These are phyloP conservation scores for Phytopythium ostracodes DNA, from an alignment of 352 stramenopile genomes.

Conservation along the genomic window DNA sequence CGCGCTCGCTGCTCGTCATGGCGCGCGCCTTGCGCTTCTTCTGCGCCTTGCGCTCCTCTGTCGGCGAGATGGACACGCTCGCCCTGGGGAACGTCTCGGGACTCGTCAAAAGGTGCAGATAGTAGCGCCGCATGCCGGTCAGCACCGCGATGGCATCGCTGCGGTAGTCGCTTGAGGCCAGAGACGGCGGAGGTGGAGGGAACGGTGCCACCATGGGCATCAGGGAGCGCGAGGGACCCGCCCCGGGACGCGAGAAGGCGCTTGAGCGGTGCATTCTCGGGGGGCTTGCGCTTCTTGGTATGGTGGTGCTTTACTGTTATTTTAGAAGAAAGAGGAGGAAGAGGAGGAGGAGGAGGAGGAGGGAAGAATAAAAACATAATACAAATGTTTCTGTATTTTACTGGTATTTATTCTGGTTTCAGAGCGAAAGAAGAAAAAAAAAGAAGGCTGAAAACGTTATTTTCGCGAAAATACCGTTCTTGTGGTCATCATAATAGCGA, in stretches of 20 bases:
- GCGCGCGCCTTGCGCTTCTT: conserved; percentile 6
- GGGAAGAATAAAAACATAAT: too few relatives aligned
- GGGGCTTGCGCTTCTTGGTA: not conserved
- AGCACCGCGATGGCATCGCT: not conserved
- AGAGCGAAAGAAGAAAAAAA: too few relatives aligned
- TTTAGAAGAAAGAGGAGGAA: too few relatives aligned
- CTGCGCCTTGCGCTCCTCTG: not conserved
- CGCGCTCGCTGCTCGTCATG: conserved; percentile 25
- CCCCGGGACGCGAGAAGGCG: not conserved
- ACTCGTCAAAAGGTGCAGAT: not conserved
- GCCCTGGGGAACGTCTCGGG: not conserved
- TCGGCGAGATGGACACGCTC: not conserved
- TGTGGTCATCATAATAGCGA: too few relatives aligned
- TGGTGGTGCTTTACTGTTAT: not conserved
- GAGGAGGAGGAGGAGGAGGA: too few relatives aligned
- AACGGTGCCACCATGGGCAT: not conserved
- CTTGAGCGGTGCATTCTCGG: not conserved
- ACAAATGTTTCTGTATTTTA: too few relatives aligned
- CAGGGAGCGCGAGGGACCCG: not conserved
- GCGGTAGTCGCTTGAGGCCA: not conserved
- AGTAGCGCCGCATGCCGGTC: not conserved
- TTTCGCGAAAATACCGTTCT: too few relatives aligned
- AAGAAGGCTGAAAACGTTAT: too few relatives aligned
- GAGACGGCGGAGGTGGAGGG: too few relatives aligned
- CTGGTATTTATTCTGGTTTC: too few relatives aligned